phyloP scores from a whole-genome alignment of 176 grass and related monocot genomes.

The Cocos nucifera region DNA sequence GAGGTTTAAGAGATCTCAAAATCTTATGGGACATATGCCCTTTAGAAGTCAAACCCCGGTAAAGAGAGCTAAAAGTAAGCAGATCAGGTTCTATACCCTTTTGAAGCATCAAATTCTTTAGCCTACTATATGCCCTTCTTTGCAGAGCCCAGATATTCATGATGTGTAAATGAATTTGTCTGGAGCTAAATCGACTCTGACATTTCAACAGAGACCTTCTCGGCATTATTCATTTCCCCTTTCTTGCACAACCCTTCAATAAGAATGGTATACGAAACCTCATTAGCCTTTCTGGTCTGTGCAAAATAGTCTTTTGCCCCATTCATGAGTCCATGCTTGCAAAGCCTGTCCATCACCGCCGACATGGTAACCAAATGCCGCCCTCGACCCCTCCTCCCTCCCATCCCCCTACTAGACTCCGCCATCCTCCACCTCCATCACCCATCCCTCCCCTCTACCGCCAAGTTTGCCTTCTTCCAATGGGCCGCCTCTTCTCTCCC shows the following conservation, averaged over 20 bases:
- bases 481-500: conserved; percentile 27
- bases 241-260: conserved; percentile 11
- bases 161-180: conserved; percentile 12
- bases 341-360: conserved; percentile 1
- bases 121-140: conserved; percentile 5
- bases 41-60: conserved; percentile 2
- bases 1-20: too few relatives aligned
- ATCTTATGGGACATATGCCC: background rate
- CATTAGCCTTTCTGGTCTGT: conserved; percentile 1
- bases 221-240: conserved; percentile 3
- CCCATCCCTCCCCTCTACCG: conserved; percentile 42
- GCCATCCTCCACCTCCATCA: conserved; percentile 50
- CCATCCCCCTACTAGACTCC: conserved; percentile 30
- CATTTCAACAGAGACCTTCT: conserved; percentile 1
- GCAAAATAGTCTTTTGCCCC: conserved; percentile 3
- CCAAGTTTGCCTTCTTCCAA: conserved; percentile 72
- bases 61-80: conserved; percentile 8
- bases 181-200: background rate
- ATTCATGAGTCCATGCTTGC: conserved; percentile 6
- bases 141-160: background rate
- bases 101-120: conserved; percentile 14
- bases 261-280: background rate
- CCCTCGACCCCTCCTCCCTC: background rate
- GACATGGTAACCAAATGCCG: background rate
- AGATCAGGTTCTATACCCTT: conserved; percentile 1